Evolutionary conservation across 768 basidiomycete genomes (phyloP), one percentile per base, ranked within the genome.

Genomic region (Cantharellus cinnabarinus): DNA sequence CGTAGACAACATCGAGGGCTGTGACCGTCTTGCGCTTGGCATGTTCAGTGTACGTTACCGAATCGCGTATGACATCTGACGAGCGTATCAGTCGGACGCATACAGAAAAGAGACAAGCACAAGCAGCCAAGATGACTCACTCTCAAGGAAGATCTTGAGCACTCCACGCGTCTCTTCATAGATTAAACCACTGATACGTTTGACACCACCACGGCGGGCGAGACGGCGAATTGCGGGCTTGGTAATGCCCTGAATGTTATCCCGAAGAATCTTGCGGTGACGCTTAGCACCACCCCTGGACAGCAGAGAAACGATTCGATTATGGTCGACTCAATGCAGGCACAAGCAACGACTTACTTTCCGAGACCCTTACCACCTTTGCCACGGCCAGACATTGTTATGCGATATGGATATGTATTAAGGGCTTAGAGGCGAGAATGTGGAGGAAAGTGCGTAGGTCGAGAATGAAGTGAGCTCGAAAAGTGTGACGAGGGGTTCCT

Each of bases 31-130:
- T 39, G 2, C 63, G 64, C 68, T 75, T 75, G 64, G 74, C 73
- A 71, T 75, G 74, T 66, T 75, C 74, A 63, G 74, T 75, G 72
- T 75, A 75, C 63, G 74, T 75, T 63, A 75, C 74, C 37, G 74
- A 74, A 67, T 74, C 74, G 58, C 73, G 69, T 68, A 75, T 75
- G 67, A 74, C 72, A 68, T 68, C 65, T 66, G 54, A 14, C 52
- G 7, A 48, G 20, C 37, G 29, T 2, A 14, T 5, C 42, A n/a
- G 55, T 61, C 44, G 35, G 61, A 52, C 35, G 60, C 35, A 35
- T 37, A 51, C 37, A 41, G 29, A 37, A 29, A 29, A 7, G 38
- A 35, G 20, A 51, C 40, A 7, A 35, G 42, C 40, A 10, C 42
- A 14, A 7, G 38, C 37, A 57, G 34, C n/a, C 35, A 15, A 51